Conservation (phyloP, 768 basidiomycete genomes). For the Kwoniella europaea region DNA sequence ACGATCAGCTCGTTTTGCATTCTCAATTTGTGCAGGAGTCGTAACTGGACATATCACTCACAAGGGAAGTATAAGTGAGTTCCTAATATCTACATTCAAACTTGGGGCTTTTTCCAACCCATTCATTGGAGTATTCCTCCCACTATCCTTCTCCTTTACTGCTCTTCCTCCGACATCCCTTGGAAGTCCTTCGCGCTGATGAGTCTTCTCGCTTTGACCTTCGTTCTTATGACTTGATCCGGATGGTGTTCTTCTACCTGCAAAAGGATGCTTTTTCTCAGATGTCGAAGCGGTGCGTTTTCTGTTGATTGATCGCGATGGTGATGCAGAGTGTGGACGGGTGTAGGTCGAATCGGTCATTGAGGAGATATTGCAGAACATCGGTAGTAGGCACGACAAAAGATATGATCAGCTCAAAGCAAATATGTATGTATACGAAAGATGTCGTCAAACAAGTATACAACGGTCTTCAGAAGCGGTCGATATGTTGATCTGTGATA, state of each 20-base stretch:
- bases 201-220: slow-evolving; percentile 1
- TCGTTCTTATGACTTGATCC: slow-evolving; percentile 3
- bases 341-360: slow-evolving; percentile 8
- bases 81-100: slow-evolving; percentile 45
- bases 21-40: neutral
- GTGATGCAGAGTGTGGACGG: neutral
- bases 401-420: neutral
- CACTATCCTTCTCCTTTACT: slow-evolving; percentile 3
- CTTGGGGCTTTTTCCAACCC: slow-evolving; percentile 34
- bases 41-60: slow-evolving; percentile 21
- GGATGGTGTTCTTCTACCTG: slow-evolving; percentile 11
- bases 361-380: slow-evolving; percentile 10
- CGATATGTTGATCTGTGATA: too few species aligned
- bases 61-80: slow-evolving; percentile 52
- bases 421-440: neutral
- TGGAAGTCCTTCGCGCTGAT: neutral
- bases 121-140: slow-evolving; percentile 5
- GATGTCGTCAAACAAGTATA: too few species aligned
- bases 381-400: neutral
- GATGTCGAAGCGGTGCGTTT: slow-evolving; percentile 29
- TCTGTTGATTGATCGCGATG: slow-evolving; percentile 5
- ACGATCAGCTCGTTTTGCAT: neutral
- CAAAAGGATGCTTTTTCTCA: slow-evolving; percentile 13
- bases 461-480: too few species aligned
- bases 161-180: neutral